These are phyloP conservation scores for Pterula multifida DNA, from an alignment of 1,284 basidiomycete species.

Conservation along the genomic window DNA sequence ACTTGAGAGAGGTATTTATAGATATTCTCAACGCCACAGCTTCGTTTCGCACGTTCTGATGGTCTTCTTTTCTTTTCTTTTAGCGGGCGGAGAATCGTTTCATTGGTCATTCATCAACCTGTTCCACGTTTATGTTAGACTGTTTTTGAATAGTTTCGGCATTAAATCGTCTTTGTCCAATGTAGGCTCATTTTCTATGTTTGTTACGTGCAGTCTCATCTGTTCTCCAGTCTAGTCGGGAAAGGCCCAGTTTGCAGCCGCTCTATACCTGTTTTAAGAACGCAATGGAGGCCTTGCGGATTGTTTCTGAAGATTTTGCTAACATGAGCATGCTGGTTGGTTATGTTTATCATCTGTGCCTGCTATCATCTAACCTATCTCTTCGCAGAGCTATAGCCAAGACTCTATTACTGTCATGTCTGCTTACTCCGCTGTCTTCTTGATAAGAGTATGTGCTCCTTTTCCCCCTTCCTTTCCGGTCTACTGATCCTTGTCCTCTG, in stretches of 20 bases:
- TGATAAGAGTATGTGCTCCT: slow-evolving; percentile 44
- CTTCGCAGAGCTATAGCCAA: slow-evolving; percentile 60
- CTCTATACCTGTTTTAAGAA: slow-evolving; percentile 61
- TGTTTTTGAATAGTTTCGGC: slow-evolving; percentile 75
- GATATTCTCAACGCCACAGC: slow-evolving; percentile 4
- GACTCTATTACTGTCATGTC: slow-evolving; percentile 76
- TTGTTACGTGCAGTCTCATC: slow-evolving; percentile 7
- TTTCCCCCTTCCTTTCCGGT: slow-evolving; percentile 5
- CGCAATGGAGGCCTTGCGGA: slow-evolving; percentile 54
- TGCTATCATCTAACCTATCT: slow-evolving; percentile 2
- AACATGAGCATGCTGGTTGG: slow-evolving; percentile 64
- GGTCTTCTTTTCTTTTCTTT: slow-evolving; percentile 8
- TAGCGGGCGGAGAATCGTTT: slow-evolving; percentile 57
- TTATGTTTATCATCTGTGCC: slow-evolving; percentile 7
- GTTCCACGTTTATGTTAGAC: slow-evolving; percentile 62
- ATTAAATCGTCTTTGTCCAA: slow-evolving; percentile 50
- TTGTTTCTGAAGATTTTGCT: slow-evolving; percentile 61
- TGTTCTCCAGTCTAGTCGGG: slow-evolving; percentile 26
- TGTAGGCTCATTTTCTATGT: no score
- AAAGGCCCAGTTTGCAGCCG: slow-evolving; percentile 51
- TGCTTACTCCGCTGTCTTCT: slow-evolving; percentile 68
- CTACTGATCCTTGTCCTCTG: slow-evolving; percentile 7
- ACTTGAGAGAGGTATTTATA: slow-evolving; percentile 57
- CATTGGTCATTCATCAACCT: slow-evolving; percentile 60
- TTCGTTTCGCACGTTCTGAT: slow-evolving; percentile 4